phyloP scores from a whole-genome alignment of 352 stramenopile species.

The Globisporangium orthogonon region DNA sequence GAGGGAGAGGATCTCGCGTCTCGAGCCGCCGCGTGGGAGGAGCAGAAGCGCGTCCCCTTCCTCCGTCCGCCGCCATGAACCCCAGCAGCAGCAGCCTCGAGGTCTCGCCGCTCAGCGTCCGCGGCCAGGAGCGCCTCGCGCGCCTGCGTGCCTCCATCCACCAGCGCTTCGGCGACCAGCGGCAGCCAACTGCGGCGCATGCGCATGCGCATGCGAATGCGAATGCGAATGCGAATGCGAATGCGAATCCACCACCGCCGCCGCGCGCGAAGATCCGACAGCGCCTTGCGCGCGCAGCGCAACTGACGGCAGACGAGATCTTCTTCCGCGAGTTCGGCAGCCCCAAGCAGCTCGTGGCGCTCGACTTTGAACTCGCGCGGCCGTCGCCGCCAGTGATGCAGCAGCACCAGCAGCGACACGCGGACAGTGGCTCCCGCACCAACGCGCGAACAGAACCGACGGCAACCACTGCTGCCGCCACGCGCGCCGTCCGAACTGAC shows the following conservation, averaged over 20 bases:
- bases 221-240: too few species aligned
- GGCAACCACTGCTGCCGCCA: not conserved
- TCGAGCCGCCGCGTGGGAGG: too few species aligned
- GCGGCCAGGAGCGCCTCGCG: conserved; percentile 29
- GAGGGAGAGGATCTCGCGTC: not conserved
- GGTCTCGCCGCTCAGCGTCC: conserved; percentile 42
- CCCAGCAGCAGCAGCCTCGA: conserved; percentile 11
- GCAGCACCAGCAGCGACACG: not conserved
- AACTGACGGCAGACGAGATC: conserved; percentile 41
- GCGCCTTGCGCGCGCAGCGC: conserved; percentile 39
- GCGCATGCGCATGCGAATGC: not conserved
- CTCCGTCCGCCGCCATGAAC: conserved; percentile 1
- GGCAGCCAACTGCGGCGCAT: not conserved
- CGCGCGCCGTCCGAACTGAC: not conserved
- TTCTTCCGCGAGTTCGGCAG: conserved; percentile 65
- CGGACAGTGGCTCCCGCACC: not conserved
- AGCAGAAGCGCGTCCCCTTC: too few species aligned
- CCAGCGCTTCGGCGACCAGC: conserved; percentile 24
- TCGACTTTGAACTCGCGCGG: conserved; percentile 34
- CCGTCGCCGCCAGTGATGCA: conserved; percentile 12
- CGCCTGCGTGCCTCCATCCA: conserved; percentile 38
- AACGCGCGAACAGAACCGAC: not conserved
- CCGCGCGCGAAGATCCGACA: conserved; percentile 34
- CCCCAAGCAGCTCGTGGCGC: conserved; percentile 31
- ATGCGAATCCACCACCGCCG: conserved; percentile 1